Percentiles rank a stretch among this genome's conserved stretches.
These are phyloP conservation scores for Vicia villosa DNA, from an alignment of 306 rosid species.

Conservation along the genomic window DNA sequence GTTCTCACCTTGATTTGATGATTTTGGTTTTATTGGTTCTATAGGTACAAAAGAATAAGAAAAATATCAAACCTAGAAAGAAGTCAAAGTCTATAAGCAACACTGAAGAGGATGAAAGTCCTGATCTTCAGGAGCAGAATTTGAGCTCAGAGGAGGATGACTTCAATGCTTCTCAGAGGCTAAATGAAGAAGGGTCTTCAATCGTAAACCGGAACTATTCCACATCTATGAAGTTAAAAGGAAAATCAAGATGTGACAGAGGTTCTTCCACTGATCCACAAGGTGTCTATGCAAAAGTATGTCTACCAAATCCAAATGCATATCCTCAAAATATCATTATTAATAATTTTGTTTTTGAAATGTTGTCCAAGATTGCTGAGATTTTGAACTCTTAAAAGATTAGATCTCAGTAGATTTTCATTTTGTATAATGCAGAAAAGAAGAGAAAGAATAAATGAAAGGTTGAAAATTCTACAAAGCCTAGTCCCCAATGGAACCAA, in stretches of 20 bases:
- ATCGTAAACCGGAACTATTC: conserved; percentile 41
- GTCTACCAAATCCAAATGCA: conserved; percentile 3
- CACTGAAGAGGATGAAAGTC: conserved; percentile 49
- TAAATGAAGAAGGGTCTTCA: conserved; percentile 53
- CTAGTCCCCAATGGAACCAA: conserved; percentile 95
- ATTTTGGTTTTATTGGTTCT: conserved; percentile 26
- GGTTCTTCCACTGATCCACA: conserved; percentile 84
- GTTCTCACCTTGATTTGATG: conserved; percentile 10
- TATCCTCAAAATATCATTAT: conserved; percentile 13
- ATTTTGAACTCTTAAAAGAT: conserved; percentile 4
- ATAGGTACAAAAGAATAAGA: conserved; percentile 52
- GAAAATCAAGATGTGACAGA: conserved; percentile 56
- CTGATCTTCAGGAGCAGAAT: conserved; percentile 47
- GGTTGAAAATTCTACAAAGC: conserved; percentile 74
- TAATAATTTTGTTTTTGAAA: background rate
- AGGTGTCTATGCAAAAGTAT: conserved; percentile 84
- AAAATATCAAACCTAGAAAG: conserved; percentile 54
- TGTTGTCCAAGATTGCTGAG: background rate
- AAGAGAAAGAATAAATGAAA: conserved; percentile 96
- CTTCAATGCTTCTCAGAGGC: conserved; percentile 53
- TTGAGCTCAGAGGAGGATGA: conserved; percentile 80
- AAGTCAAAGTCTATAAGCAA: conserved; percentile 47
- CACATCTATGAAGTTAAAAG: conserved; percentile 38
- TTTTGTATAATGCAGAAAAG: conserved; percentile 67
- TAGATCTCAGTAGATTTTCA: conserved; percentile 19